Conservation (phyloP, 768 basidiomycete genomes). For the Lactarius evosmus region DNA sequence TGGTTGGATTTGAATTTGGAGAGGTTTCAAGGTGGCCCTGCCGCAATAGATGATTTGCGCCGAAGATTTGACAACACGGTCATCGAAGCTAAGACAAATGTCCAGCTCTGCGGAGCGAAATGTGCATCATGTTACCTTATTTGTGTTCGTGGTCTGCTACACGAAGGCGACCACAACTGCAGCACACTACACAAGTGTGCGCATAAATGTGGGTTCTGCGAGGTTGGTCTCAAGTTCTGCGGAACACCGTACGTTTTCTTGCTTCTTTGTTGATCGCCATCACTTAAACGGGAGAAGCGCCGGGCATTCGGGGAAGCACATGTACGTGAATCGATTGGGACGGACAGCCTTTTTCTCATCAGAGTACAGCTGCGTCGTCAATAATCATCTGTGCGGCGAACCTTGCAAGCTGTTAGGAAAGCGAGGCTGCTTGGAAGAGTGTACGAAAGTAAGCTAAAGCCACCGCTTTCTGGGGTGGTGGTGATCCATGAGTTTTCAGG, state of each 20-base stretch:
- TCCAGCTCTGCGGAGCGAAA: conserved; percentile 47
- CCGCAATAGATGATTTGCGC: conserved; percentile 45
- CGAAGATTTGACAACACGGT: conserved; percentile 41
- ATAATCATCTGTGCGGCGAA: conserved; percentile 51
- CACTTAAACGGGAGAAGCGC: conserved; percentile 37
- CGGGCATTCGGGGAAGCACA: conserved; percentile 52
- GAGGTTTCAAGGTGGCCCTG: conserved; percentile 44
- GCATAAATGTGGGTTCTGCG: conserved; percentile 44
- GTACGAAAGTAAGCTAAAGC: conserved; percentile 44
- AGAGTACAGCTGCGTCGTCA: conserved; percentile 55
- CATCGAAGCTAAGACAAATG: conserved; percentile 44
- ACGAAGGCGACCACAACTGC: conserved; percentile 48
- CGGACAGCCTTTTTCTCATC: conserved; percentile 27
- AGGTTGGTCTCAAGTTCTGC: conserved; percentile 39
- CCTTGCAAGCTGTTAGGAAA: conserved; percentile 45
- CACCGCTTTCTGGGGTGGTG: neutral
- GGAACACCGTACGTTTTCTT: conserved; percentile 44
- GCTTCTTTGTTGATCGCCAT: neutral
- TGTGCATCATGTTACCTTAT: conserved; percentile 47
- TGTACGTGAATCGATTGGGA: conserved; percentile 37
- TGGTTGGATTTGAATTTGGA: conserved; percentile 51
- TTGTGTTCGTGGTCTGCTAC: conserved; percentile 47
- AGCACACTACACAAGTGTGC: conserved; percentile 46
- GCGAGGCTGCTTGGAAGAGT: conserved; percentile 49
- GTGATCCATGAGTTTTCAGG: conserved; percentile 33